Evolutionary conservation across 1,139 yeast species (phyloP), one percentile per base, ranked within the genome.

Genomic region (Sugiyamaella novakii): DNA sequence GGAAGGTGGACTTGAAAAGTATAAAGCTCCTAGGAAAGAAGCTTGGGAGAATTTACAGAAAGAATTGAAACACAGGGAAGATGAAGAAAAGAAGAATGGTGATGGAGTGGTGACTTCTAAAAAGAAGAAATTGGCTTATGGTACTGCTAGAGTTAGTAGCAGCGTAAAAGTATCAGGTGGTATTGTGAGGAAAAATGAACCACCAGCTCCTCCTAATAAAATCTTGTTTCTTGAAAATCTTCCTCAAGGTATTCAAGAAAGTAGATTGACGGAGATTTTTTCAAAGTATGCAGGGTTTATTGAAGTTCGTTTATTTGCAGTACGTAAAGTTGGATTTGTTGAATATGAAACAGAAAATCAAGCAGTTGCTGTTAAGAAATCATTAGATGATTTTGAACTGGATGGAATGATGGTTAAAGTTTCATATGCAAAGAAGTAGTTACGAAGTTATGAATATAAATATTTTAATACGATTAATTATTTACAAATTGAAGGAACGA

Each of bases 271-370:
- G 1, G 70, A 62, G 0, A 58, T 71, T 1, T 87, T 85, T 59
- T 73, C 69, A 3, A 59, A 67, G 11, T 79, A 68, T 56, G 65
- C 71, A 2, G 95, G 95, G 0, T 84, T 82, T 54, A 68, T 78
- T 21, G 86, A 81, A 53, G 73, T 83, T 1, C 78, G 95, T 47
- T 69, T 81, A 44, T 88, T 92, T 29, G 74, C 77, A 2, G 79
- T 82, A 1, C 76, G 88, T 43, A 77, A 78, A 37, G 78, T 92
- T 47, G 95, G 94, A 5, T 85, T 92, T 65, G 77, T 92, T 10
- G 97, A 92, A 60, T 92, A 83, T 63, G 81, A 78, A 29, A 68
- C 72, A 5, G 83, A 80, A 22, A 66, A 64, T 3, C 71, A 73
- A 37, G 83, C 87, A 0, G 67, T 74, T 0, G 64, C 60, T 1